Percentiles rank a stretch among this genome's conserved stretches.
Evolutionary conservation across 1,284 basidiomycete species (phyloP).

Genomic region (Ustilago nuda): DNA sequence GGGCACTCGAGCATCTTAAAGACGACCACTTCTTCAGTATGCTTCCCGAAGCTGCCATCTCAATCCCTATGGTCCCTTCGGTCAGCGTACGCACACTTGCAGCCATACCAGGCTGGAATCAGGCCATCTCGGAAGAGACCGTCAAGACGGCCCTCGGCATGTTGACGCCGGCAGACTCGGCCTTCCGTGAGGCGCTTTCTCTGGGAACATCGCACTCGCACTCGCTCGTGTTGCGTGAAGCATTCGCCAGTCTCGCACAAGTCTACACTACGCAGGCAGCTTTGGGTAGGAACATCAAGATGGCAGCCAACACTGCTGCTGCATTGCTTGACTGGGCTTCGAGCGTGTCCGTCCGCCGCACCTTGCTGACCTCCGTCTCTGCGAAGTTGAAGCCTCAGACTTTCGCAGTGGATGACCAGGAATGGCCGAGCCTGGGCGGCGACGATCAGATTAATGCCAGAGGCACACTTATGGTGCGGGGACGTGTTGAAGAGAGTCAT

Average conservation of each 20-base stretch:
- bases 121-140: conserved; percentile 44
- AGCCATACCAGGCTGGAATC: conserved; percentile 15
- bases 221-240: conserved; percentile 43
- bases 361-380: conserved; percentile 49
- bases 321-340: conserved; percentile 45
- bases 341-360: conserved; percentile 49
- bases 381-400: conserved; percentile 26
- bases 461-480: neutral
- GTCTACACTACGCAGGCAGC: conserved; percentile 50
- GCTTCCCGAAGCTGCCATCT: conserved; percentile 61
- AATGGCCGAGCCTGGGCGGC: conserved; percentile 28
- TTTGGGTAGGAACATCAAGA: conserved; percentile 44
- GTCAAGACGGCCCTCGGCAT: conserved; percentile 41
- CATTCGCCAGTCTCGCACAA: conserved; percentile 45
- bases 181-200: conserved; percentile 48
- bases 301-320: conserved; percentile 45
- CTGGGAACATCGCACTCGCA: conserved; percentile 37
- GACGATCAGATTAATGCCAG: neutral
- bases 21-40: conserved; percentile 59
- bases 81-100: conserved; percentile 41
- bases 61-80: conserved; percentile 55
- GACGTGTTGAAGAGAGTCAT: neutral
- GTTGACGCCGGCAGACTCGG: conserved; percentile 40
- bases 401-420: conserved; percentile 13
- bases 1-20: conserved; percentile 49